A percentile compares a stretch with the other conserved stretches of the same genome.
Evolutionary conservation across 2,329 filamentous ascomycete genomes (phyloP).

Genomic region (Penicillium griseofulvum): DNA sequence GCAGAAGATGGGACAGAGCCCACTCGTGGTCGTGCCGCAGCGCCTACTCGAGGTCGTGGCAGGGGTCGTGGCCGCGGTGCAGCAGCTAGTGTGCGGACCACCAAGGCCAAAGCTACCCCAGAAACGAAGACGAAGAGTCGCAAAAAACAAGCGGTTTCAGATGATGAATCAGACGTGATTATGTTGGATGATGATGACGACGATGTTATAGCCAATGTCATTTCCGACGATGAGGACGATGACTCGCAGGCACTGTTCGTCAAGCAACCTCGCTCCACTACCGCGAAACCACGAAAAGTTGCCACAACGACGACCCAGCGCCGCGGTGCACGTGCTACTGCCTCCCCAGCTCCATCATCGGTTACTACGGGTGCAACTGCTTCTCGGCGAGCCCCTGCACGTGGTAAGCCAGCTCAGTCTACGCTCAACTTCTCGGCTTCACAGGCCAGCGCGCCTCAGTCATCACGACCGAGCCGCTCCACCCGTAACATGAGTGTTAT

Average conservation of each 20-base stretch:
- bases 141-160: conserved; percentile 33
- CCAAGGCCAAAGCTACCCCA: conserved; percentile 33
- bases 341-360: conserved; percentile 36
- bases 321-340: conserved; percentile 25
- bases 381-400: conserved; percentile 25
- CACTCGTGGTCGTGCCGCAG: conserved; percentile 31
- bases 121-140: conserved; percentile 23
- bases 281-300: conserved; percentile 26
- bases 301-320: conserved; percentile 22
- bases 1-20: conserved; percentile 47
- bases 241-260: conserved; percentile 45
- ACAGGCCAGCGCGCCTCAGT: conserved; percentile 33
- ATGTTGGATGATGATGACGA: conserved; percentile 38
- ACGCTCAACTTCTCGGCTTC: conserved; percentile 44
- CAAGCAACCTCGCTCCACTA: conserved; percentile 32
- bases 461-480: conserved; percentile 30
- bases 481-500: conserved; percentile 36
- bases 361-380: conserved; percentile 29
- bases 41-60: conserved; percentile 48
- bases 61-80: conserved; percentile 46
- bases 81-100: conserved; percentile 25
- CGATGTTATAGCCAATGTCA: conserved; percentile 27
- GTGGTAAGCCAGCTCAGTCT: conserved; percentile 36
- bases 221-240: conserved; percentile 32
- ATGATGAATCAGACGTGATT: conserved; percentile 42